Conservation (phyloP, 2,329 filamentous ascomycete species). For the Cladophialophora carrionii region DNA sequence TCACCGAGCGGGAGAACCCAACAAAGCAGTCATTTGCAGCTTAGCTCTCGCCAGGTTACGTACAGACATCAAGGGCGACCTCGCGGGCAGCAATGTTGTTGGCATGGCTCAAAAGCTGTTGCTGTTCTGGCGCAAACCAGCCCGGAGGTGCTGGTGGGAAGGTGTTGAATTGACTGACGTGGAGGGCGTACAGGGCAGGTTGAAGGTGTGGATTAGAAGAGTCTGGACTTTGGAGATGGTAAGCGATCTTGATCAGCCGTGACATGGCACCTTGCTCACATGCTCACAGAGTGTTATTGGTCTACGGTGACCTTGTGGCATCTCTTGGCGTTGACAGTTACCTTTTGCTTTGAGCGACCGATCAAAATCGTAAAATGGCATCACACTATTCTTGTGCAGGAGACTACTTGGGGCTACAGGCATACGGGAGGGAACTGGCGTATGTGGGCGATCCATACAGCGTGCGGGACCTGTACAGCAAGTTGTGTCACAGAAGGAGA, state of each 20-base stretch:
- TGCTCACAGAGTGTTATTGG: slow-evolving; percentile 74
- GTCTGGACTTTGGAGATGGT: slow-evolving; percentile 99
- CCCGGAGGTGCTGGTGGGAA: slow-evolving; percentile 98
- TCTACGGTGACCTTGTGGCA: slow-evolving; percentile 60
- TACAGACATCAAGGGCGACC: slow-evolving; percentile 81
- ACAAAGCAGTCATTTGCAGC: slow-evolving; percentile 98
- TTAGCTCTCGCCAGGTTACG: slow-evolving; percentile 88
- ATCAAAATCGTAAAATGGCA: slow-evolving; percentile 8
- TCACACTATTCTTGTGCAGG: slow-evolving; percentile 1
- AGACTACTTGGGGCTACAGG: background rate
- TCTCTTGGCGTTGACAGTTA: slow-evolving; percentile 7
- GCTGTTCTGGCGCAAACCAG: slow-evolving; percentile 97
- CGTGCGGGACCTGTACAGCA: background rate
- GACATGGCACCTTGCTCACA: slow-evolving; percentile 24
- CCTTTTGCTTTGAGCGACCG: slow-evolving; percentile 11
- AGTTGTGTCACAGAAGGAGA: background rate
- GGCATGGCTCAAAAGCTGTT: slow-evolving; percentile 98
- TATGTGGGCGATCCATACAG: background rate
- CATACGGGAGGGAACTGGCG: background rate
- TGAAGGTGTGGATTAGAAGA: slow-evolving; percentile 97
- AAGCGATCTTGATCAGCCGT: slow-evolving; percentile 40
- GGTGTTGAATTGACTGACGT: slow-evolving; percentile 89
- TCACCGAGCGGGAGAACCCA: slow-evolving; percentile 93
- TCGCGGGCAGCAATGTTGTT: slow-evolving; percentile 74
- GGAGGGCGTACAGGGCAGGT: slow-evolving; percentile 83